Evolutionary conservation across 108 stramenopile species (phyloP), one percentile per base, ranked within the genome.

Genomic region (Cyclotella cryptica): DNA sequence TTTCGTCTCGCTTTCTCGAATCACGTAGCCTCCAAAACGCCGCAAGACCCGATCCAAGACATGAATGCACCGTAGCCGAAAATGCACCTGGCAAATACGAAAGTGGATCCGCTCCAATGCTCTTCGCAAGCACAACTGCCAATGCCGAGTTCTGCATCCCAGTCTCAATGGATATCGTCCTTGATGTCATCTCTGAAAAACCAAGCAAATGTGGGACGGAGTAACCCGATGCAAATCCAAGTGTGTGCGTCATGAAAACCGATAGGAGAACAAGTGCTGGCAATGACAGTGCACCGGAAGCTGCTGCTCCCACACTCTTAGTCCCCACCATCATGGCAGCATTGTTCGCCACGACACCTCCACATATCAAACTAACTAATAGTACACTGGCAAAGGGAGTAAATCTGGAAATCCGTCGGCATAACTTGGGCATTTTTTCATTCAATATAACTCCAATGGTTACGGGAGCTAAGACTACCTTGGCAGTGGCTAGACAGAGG

Each of bases 91-190:
- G 98, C 68, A 98, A 74, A 66, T 83, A 89, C 3, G 92, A 89
- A 26, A 94, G 66, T 11, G 90, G 84, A n/a, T 88, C 86, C 17
- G 91, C 89, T 12, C 93, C 94, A 52, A 97, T 89, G 22, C 88
- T 87, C 62, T 93, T 87, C 0, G 98, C 97, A 57, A 98, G 87
- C 5, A 98, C 97, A 0, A 98, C 97, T 11, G 97, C 98, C 44
- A 98, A 72, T 0, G 97, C 98, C 6, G 89, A 90, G 65, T 98
- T 98, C 76, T 98, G 97, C 98, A 98, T 98, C 2, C 98, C 97
- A 7, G 94, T 93, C 72, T 97, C 95, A 68, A 98, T 98, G 18
- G 93, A 94, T 51, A 97, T 88, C 0, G 98, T 97, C 26, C 96
- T 77, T 10, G 87, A 66, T 13, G 92, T 90, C 35, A 61, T 78